A percentile compares a stretch with the other conserved stretches of the same genome.
These are phyloP conservation scores for Fusarium sp. DNA, from an alignment of 2,329 filamentous ascomycete species.

Conservation along the genomic window DNA sequence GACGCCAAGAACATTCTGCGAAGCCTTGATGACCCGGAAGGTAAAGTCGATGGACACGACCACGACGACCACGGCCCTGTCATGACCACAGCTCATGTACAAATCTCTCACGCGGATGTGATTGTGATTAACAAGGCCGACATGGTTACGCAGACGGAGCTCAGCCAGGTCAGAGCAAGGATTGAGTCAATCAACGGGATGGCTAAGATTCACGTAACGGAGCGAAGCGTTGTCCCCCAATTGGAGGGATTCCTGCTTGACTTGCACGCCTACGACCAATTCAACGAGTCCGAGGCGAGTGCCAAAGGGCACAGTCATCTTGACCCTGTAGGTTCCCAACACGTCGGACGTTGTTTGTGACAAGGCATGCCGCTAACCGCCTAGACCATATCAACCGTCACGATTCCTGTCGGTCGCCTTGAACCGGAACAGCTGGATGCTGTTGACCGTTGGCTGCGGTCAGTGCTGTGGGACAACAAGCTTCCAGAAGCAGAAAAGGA, in stretches of 20 bases:
- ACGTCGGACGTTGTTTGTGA: not conserved
- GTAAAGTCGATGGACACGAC: conserved; percentile 68
- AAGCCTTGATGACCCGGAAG: conserved; percentile 81
- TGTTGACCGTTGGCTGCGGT: conserved; percentile 87
- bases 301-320: conserved; percentile 90
- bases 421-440: conserved; percentile 68
- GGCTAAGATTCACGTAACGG: conserved; percentile 86
- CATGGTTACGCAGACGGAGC: conserved; percentile 79
- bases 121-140: conserved; percentile 96
- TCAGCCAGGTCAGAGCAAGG: conserved; percentile 78
- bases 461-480: conserved; percentile 85
- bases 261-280: conserved; percentile 91
- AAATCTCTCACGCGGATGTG: conserved; percentile 97
- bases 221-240: conserved; percentile 83
- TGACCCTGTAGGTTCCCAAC: conserved; percentile 76
- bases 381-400: conserved; percentile 87
- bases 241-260: conserved; percentile 91
- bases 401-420: conserved; percentile 77
- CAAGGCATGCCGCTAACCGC: conserved; percentile 31
- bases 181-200: conserved; percentile 91
- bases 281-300: conserved; percentile 79
- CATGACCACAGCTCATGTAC: conserved; percentile 93
- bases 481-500: conserved; percentile 64
- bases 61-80: conserved; percentile 73
- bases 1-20: conserved; percentile 93